phyloP scores from a whole-genome alignment of 164 flowering plant species.

The Stephania cephalantha region DNA sequence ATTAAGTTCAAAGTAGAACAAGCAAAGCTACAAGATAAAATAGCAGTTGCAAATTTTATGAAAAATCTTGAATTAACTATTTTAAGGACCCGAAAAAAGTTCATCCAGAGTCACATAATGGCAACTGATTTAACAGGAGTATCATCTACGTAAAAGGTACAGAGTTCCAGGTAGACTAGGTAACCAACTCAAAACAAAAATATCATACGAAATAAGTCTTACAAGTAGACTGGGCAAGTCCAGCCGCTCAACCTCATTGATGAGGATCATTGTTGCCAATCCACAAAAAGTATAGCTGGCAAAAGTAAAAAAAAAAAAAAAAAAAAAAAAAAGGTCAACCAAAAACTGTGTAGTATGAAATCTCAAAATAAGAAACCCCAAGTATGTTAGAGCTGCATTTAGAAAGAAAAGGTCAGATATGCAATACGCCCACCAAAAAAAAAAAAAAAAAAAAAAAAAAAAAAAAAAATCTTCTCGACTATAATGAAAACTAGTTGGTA shows the following conservation, averaged over 20 bases:
- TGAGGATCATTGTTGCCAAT: constrained; percentile 78
- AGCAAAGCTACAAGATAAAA: background rate
- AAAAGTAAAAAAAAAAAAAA: constrained; percentile 18
- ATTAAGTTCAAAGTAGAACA: background rate
- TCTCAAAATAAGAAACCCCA: background rate
- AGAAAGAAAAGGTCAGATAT: background rate
- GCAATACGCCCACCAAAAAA: too few species aligned
- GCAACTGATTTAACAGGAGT: background rate
- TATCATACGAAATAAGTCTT: constrained; percentile 29
- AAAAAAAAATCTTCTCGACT: too few species aligned
- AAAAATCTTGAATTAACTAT: background rate
- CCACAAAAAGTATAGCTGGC: constrained; percentile 93
- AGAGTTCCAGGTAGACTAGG: constrained; percentile 49
- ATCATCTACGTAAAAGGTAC: background rate
- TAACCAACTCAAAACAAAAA: constrained; percentile 3
- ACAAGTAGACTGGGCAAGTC: constrained; percentile 68
- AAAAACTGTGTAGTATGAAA: background rate
- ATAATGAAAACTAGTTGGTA: background rate
- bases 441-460: too few species aligned
- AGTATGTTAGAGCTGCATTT: background rate
- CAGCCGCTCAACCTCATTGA: constrained; percentile 70
- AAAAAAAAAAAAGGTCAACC: constrained; percentile 4
- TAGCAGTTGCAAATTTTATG: background rate
- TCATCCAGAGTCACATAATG: background rate
- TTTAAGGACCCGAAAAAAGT: background rate